These are phyloP conservation scores for Tulasnella sp. DNA, from an alignment of 768 basidiomycete genomes.

Conservation along the genomic window DNA sequence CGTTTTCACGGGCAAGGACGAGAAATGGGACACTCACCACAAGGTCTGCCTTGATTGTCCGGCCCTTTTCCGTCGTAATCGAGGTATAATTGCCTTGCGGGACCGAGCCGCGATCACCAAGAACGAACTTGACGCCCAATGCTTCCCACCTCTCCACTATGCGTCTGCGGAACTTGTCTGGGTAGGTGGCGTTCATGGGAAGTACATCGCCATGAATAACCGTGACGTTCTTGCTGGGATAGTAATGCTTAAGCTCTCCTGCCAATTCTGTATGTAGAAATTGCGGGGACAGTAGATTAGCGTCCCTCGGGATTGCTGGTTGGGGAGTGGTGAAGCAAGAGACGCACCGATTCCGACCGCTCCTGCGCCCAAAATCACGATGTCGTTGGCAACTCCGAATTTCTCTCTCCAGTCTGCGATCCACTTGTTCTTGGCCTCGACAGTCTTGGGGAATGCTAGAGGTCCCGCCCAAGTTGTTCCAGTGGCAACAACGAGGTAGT, in stretches of 20 bases:
- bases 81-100: no score
- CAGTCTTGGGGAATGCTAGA: constrained; percentile 33
- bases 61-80: no score
- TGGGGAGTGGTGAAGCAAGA: not conserved
- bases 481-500: constrained; percentile 39
- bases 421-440: constrained; percentile 24
- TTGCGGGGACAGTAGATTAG: not conserved
- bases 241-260: constrained; percentile 33
- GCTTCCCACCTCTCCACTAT: no score
- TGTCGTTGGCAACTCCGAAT: constrained; percentile 31
- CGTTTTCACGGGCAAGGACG: no score
- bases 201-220: constrained; percentile 22
- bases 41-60: no score
- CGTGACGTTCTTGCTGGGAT: constrained; percentile 36
- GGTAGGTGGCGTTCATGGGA: no score
- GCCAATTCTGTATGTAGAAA: constrained; percentile 26
- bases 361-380: constrained; percentile 39
- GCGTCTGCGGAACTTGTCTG: no score
- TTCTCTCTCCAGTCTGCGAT: constrained; percentile 33
- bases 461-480: constrained; percentile 36
- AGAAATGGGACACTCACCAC: no score
- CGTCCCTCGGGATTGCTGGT: no score
- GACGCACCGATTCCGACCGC: constrained; percentile 38
- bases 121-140: no score
- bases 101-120: no score